Evolutionary conservation across 2,329 filamentous ascomycete genomes (phyloP), one percentile per base, ranked within the genome.

Genomic region (Aspergillus sp.): DNA sequence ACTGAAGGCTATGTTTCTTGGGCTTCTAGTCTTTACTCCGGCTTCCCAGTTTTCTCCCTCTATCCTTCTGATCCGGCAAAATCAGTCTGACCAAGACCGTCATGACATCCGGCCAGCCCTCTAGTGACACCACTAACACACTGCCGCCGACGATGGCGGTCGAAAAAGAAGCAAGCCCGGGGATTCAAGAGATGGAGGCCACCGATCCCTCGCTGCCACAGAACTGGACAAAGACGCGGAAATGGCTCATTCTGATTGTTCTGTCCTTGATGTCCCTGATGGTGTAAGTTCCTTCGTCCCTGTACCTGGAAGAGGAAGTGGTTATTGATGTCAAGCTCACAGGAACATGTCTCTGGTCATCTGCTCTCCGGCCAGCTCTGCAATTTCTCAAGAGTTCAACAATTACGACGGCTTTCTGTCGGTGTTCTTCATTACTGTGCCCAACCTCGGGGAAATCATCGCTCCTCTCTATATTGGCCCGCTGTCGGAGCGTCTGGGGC

Each of bases 321-420:
- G 1, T 49, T 49, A 42, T 30, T 49, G 22, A 49, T 30, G 14
- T 9, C n/a, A 22, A 32, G 16, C 16, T 45, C 24, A 19, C 30
- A 50, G 48, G n/a, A 50, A 50, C 32, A 45, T 50, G 41, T 50
- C 48, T 3, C 41, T 45, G 16, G 48, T 50, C 13, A 50, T 50
- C 41, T 50, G 48, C 32, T 22, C 48, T 19, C 48, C 48, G 13
- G 48, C 48, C 9, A 50, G 48, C 44, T 26, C 41, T 26, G 32
- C 41, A 7, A 36, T 45, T 17, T 7, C 40, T 19, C 4, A 45
- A 19, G 32, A 45, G 20, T 50, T 50, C 26, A 17, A 36, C 40
- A 38, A 45, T 22, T 16, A 48, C 17, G 13, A 26, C 36, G 33
- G 33, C 46, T 48, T 48, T 40, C 33, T 48, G 17, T 40, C 33